A percentile compares a stretch with the other conserved stretches of the same genome.
Conservation (phyloP, 345 rosid genomes). For the Angophora floribunda region DNA sequence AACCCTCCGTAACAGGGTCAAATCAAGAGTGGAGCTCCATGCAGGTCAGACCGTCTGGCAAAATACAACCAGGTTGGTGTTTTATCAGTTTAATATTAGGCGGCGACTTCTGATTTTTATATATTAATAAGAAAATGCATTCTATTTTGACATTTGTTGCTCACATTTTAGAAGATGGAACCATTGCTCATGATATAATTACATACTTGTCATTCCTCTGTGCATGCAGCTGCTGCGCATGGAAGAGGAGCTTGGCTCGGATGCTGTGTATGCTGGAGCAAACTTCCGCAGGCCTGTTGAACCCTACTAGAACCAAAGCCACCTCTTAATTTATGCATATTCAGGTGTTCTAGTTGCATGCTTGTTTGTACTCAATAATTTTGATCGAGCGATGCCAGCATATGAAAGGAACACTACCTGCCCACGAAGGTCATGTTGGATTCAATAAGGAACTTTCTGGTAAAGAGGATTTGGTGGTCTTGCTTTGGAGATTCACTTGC, state of each 20-base stretch:
- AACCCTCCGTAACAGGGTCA: constrained; percentile 34
- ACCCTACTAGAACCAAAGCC: constrained; percentile 44
- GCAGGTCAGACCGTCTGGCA: constrained; percentile 69
- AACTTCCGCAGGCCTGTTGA: constrained; percentile 85
- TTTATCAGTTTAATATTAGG: no score
- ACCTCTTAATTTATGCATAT: background rate
- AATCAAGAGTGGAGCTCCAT: constrained; percentile 61
- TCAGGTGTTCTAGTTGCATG: background rate
- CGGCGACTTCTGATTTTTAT: background rate
- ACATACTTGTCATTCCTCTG: background rate
- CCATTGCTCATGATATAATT: background rate
- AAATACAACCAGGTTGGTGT: constrained; percentile 58
- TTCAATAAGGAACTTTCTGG: background rate
- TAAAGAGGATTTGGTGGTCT: background rate
- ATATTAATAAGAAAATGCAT: no score
- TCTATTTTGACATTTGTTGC: background rate
- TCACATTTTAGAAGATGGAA: background rate
- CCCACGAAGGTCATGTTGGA: background rate
- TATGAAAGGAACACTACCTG: background rate
- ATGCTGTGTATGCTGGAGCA: constrained; percentile 75
- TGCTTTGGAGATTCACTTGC: background rate
- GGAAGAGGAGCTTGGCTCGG: constrained; percentile 81
- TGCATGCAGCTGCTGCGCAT: constrained; percentile 59
- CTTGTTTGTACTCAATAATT: background rate
- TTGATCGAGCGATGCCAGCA: background rate